These are phyloP conservation scores for Talaromyces sp. DNA, from an alignment of 2,329 filamentous ascomycete species.

Conservation along the genomic window DNA sequence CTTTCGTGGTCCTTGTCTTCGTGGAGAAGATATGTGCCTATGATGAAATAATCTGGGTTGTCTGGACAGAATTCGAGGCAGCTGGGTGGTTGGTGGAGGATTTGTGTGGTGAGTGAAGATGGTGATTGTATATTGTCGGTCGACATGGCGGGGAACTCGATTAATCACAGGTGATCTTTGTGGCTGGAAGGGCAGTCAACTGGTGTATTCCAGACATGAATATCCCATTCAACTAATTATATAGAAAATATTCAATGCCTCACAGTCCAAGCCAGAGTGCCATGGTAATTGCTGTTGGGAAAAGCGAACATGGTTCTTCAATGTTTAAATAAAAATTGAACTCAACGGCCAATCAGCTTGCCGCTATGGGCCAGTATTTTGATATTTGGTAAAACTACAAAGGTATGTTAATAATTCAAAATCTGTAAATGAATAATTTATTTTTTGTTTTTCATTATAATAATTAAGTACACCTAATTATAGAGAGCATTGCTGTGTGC, in stretches of 20 bases:
- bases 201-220: neutral
- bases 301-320: neutral
- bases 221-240: neutral
- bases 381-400: neutral
- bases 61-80: slow-evolving; percentile 40
- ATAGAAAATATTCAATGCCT: neutral
- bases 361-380: neutral
- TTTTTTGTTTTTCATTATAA: too few species aligned
- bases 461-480: neutral
- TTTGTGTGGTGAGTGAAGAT: slow-evolving; percentile 28
- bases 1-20: slow-evolving; percentile 21
- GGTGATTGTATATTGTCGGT: neutral
- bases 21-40: slow-evolving; percentile 76
- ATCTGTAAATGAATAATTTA: neutral
- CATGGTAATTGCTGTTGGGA: neutral
- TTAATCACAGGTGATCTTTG: too few species aligned
- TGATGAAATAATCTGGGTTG: slow-evolving; percentile 61
- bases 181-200: neutral
- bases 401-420: neutral
- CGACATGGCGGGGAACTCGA: neutral
- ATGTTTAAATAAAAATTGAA: neutral
- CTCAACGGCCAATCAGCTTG: neutral
- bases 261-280: neutral
- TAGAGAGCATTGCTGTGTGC: neutral
- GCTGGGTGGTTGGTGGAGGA: slow-evolving; percentile 40